Base-by-base conservation (phyloP, 75 land plant genomes). In the Selaginella tamariscina region DNA sequence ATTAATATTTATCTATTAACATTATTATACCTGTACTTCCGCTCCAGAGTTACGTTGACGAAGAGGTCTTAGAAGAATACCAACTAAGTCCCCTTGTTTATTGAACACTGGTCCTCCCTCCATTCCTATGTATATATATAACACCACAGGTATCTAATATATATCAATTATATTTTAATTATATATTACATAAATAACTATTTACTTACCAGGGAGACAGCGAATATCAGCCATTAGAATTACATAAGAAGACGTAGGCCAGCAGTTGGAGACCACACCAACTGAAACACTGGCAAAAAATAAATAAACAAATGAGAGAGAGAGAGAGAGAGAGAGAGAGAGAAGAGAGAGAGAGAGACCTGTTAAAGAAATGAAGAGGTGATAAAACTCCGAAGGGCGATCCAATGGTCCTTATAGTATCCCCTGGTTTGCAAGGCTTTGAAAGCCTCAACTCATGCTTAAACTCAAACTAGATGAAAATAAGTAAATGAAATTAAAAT, bases 21-120 rank as follows among this genome's bases (percentile, higher is more conserved):
- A n/a, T 66, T 71, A n/a, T n/a, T n/a, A n/a, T n/a, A 91, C 97
- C 93, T 91, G 97, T 72, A 91, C 81, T 81, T 91, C 97, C 29
- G 93, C 83, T 67, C 81, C 83, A 59, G 81, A 74, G 27, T 63
- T 75, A 32, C 78, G 74, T 59, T 88, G 97, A 49, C 82, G 74
- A 33, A 88, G 64, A 24, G 97, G 97, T 66, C 82, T 76, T 0
- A 70, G 78, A 15, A 91, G 76, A 55, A 91, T 78, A 54, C 97
- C 97, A 77, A 82, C 66, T 27, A 91, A 75, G 44, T 54, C 67
- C n/a, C 81, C 78, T 29, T 77, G 64, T n/a, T 75, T 80, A 67
- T 70, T 74, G 71, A 88, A 88, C 57, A 84, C 86, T 57, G 93
- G 92, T 27, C 84, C 83, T 67, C 97, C 97, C 79, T 91, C 97